These are phyloP conservation scores for Salvia splendens DNA, from an alignment of 257 asterid species.

Conservation along the genomic window DNA sequence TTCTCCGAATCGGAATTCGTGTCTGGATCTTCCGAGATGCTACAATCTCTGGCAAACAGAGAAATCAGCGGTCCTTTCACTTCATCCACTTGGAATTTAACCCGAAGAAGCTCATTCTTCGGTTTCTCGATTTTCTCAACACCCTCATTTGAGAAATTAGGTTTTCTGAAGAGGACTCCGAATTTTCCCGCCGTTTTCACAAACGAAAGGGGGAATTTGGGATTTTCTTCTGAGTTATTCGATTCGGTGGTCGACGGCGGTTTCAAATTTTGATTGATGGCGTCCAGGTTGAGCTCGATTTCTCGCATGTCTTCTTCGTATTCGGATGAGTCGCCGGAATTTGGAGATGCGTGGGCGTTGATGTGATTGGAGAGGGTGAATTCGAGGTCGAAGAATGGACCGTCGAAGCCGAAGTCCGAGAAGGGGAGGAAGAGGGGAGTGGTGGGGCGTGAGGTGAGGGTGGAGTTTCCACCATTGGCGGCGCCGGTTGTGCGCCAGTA, in stretches of 20 bases:
- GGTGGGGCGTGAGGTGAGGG: conserved; percentile 20
- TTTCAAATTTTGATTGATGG: not conserved
- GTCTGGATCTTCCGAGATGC: conserved; percentile 32
- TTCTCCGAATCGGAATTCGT: conserved; percentile 16
- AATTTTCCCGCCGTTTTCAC: conserved; percentile 30
- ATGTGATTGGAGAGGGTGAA: conserved; percentile 24
- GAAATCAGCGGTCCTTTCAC: conserved; percentile 46
- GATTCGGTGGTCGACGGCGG: not conserved
- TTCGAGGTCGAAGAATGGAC: conserved; percentile 46
- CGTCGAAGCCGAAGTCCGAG: conserved; percentile 38
- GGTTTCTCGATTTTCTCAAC: not conserved
- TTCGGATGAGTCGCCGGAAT: conserved; percentile 8
- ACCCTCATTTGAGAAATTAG: conserved; percentile 13
- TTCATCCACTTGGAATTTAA: conserved; percentile 47
- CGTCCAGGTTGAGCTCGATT: conserved; percentile 28
- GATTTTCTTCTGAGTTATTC: conserved; percentile 21
- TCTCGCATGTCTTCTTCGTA: conserved; percentile 13
- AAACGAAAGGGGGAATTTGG: conserved; percentile 32
- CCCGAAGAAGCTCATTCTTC: not conserved
- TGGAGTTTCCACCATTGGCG: conserved; percentile 9
- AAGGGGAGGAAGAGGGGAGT: conserved; percentile 16
- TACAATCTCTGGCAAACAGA: conserved; percentile 51
- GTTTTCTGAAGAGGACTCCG: conserved; percentile 28
- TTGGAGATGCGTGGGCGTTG: not conserved
- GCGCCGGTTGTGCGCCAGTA: conserved; percentile 37